These are phyloP conservation scores for Colletotrichum lentis DNA, from an alignment of 2,329 filamentous ascomycete genomes.

Conservation along the genomic window DNA sequence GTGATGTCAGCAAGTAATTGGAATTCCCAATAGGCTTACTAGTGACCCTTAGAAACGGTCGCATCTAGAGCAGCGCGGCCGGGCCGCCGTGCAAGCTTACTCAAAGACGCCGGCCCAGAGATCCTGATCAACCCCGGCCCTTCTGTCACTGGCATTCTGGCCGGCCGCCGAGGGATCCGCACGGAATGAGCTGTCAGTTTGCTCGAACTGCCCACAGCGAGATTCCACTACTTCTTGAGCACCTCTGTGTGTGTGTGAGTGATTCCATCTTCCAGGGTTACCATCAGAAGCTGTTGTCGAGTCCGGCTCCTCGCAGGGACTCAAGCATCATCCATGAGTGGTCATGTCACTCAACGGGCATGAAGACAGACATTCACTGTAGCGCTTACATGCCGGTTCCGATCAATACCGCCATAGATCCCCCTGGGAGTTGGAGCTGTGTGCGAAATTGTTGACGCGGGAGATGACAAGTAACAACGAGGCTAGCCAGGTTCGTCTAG, in stretches of 20 bases:
- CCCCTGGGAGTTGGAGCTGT: not conserved
- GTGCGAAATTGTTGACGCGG: not conserved
- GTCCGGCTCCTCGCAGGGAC: not conserved
- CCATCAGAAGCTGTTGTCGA: not conserved
- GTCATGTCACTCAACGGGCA: not conserved
- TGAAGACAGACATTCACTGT: not conserved
- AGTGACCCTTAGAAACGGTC: not conserved
- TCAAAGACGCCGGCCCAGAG: not conserved
- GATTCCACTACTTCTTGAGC: too few species aligned
- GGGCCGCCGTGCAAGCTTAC: not conserved
- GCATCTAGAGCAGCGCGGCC: not conserved
- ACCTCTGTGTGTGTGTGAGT: too few species aligned
- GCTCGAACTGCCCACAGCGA: too few species aligned
- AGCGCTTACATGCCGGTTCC: not conserved
- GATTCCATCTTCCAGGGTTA: not conserved
- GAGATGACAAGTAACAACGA: not conserved
- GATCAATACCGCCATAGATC: not conserved
- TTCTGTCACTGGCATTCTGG: not conserved
- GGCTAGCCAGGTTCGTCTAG: not conserved
- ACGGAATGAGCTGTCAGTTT: not conserved
- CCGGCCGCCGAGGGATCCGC: not conserved
- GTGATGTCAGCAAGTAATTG: constrained; percentile 9
- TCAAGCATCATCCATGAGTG: not conserved
- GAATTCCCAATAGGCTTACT: not conserved
- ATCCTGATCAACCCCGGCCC: not conserved